These are phyloP conservation scores for Debaryomyces fabryi DNA, from an alignment of 1,139 yeast genomes.

Conservation along the genomic window DNA sequence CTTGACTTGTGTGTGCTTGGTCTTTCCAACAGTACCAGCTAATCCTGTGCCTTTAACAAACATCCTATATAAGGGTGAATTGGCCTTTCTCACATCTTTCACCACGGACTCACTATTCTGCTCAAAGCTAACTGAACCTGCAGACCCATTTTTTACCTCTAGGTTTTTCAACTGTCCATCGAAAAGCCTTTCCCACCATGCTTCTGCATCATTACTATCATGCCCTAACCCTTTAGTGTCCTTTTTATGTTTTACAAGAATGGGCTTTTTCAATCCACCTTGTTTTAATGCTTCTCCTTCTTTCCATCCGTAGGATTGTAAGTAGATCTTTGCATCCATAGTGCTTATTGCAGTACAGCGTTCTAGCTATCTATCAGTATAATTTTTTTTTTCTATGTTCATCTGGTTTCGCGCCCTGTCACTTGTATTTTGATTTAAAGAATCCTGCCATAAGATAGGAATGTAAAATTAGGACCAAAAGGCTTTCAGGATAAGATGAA, in stretches of 20 bases:
- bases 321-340: constrained; percentile 78
- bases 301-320: constrained; percentile 84
- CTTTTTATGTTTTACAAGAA: constrained; percentile 84
- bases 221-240: constrained; percentile 90
- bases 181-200: constrained; percentile 96
- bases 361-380: neutral
- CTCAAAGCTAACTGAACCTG: constrained; percentile 33
- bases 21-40: constrained; percentile 68
- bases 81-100: constrained; percentile 48
- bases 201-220: constrained; percentile 69
- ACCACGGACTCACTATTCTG: constrained; percentile 46
- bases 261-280: constrained; percentile 85
- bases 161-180: constrained; percentile 87
- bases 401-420: constrained; percentile 11
- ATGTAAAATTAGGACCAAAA: neutral
- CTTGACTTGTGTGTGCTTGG: constrained; percentile 22
- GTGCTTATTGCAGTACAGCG: neutral
- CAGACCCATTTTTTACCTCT: constrained; percentile 52
- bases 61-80: constrained; percentile 67
- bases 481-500: neutral
- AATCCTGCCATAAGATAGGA: neutral
- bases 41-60: constrained; percentile 87
- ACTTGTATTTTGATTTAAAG: neutral
- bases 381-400: constrained; percentile 5
- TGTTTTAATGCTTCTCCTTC: constrained; percentile 82